phyloP scores from a whole-genome alignment of 1,139 yeast species.

The Candida tetrigidarum region DNA sequence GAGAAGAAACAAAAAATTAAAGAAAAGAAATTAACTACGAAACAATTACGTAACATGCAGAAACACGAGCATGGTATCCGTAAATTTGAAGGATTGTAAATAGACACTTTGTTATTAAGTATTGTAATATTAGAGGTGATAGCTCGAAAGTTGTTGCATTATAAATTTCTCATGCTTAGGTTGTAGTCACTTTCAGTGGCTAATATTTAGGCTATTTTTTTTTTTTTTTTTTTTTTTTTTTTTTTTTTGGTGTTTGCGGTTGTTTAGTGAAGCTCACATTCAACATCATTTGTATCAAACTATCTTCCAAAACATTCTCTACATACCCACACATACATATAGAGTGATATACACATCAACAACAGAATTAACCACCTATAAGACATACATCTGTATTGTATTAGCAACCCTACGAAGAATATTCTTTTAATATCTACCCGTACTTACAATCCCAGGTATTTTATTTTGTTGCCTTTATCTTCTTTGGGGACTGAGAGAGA shows the following conservation, averaged over 20 bases:
- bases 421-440: not conserved
- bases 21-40: constrained; percentile 44
- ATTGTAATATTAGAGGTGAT: no score
- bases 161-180: no score
- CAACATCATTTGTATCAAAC: not conserved
- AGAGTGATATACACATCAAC: not conserved
- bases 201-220: no score
- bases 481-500: no score
- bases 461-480: no score
- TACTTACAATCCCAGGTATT: no score
- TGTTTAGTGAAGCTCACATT: no score
- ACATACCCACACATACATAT: not conserved
- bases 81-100: constrained; percentile 62
- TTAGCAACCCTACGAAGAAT: not conserved
- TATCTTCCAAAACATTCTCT: not conserved
- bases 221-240: no score
- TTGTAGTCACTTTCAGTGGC: no score
- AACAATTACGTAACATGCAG: constrained; percentile 52
- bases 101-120: no score
- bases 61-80: constrained; percentile 69
- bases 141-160: no score
- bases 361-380: not conserved
- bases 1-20: constrained; percentile 32
- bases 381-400: not conserved
- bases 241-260: no score